Evolutionary conservation across 139 green algal genomes (phyloP), one percentile per base, ranked within the genome.

Genomic region (Coccomyxa sp.): DNA sequence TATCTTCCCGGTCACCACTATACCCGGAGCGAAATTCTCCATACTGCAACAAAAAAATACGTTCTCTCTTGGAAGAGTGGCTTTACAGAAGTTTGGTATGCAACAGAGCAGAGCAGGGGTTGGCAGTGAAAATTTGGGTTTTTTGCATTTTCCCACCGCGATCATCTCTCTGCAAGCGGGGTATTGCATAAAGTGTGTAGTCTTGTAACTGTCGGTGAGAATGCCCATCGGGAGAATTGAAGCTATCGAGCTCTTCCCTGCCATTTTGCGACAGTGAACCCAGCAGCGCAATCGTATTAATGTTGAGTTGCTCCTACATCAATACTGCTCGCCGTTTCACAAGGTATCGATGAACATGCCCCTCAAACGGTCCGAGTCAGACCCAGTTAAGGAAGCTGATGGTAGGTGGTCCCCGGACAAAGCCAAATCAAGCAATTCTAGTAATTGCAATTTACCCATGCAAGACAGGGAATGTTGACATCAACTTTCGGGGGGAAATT

Each of bases 21-120:
- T 90, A 97, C 0, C 95, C 95, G 0, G 58, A 57, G 3, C 95
- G 88, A 84, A 98, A 98, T 84, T 97, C 94, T 13, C 93, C 94
- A 89, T 98, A 98, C 93, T 97, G 89, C 82, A 85, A 71, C 30
- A 25, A 38, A 17, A 63, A 13, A 10, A 75, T 3, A 27, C 66
- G 3, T 75, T 75, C 25, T 25, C 25, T 75, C 66, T 30, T 30
- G 23, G 10, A 60, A 76, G 28, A 80, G 45, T 58, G 25, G 31
- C 25, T 81, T 57, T 76, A 13, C 13, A 76, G 21, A 38, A 21
- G 0, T 38, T 78, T 23, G 28, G 57, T 31, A 38, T 51, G 71
- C 14, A 78, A 32, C 71, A 78, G 71, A 31, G 27, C 71, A 78
- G 18, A 71, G 9, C 18, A 28, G 63, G 18, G 7, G 63, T 31